Conservation (phyloP, 805 yeast genomes). For the Ogataea pilisensis region DNA sequence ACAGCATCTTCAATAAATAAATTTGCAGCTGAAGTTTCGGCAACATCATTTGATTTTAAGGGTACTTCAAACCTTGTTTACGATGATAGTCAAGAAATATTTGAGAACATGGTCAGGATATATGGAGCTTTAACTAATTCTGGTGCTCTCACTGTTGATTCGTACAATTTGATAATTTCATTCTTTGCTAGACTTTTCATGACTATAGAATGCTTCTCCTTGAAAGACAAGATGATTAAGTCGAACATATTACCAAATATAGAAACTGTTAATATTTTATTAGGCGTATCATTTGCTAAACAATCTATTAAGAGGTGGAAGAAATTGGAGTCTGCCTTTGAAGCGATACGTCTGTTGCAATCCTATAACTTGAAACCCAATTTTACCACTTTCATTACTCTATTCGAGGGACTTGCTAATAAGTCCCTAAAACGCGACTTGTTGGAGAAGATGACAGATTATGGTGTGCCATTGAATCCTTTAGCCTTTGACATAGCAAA, state of each 20-base stretch:
- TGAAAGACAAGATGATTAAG: conserved; percentile 11
- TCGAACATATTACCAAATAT: conserved; percentile 8
- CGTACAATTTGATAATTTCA: conserved; percentile 10
- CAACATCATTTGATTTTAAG: neutral
- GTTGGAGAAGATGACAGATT: conserved; percentile 3
- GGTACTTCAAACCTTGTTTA: no score
- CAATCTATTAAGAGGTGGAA: conserved; percentile 4
- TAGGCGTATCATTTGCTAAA: conserved; percentile 8
- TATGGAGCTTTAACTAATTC: conserved; percentile 9
- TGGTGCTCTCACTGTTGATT: conserved; percentile 4
- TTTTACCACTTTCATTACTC: conserved; percentile 7
- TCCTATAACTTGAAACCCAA: conserved; percentile 6
- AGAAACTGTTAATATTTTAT: conserved; percentile 10
- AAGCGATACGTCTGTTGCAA: conserved; percentile 6
- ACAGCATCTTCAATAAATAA: conserved; percentile 4
- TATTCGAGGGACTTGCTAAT: conserved; percentile 11
- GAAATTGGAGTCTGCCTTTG: conserved; percentile 5
- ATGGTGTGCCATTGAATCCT: conserved; percentile 1
- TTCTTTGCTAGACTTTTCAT: conserved; percentile 9
- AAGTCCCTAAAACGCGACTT: conserved; percentile 3
- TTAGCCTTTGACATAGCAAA: conserved; percentile 3
- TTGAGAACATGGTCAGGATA: conserved; percentile 4
- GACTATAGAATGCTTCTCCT: conserved; percentile 11
- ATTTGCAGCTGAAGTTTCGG: conserved; percentile 7
- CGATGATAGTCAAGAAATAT: no score